Evolutionary conservation across 1,284 basidiomycete species (phyloP).

Genomic region (Cutaneotrichosporon mucoides): DNA sequence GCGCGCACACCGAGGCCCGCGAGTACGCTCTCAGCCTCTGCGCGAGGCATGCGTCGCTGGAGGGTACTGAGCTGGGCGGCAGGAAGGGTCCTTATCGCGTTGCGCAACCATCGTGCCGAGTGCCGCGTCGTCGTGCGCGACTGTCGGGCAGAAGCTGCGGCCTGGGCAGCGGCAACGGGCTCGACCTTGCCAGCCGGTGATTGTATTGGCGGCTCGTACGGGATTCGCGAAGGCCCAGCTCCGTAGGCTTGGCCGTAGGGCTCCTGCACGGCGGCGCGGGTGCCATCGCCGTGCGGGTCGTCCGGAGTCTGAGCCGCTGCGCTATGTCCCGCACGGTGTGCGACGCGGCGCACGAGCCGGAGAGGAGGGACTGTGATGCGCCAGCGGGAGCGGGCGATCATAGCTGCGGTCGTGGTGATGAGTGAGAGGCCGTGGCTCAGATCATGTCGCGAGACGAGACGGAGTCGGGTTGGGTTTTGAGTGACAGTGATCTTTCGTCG

Average conservation of each 20-base stretch:
- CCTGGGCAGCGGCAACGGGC: not conserved
- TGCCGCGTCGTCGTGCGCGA: not conserved
- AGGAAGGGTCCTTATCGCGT: not conserved
- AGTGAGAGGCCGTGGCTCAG: conserved; percentile 1
- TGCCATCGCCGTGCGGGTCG: not conserved
- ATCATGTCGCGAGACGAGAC: not conserved
- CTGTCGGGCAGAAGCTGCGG: not conserved
- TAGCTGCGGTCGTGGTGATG: not conserved
- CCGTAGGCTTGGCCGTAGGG: conserved; percentile 37
- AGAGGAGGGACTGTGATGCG: conserved; percentile 7
- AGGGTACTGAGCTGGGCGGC: no score
- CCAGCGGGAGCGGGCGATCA: conserved; percentile 8
- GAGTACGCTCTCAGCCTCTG: not conserved
- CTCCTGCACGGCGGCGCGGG: conserved; percentile 1
- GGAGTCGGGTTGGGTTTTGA: not conserved
- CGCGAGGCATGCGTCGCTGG: not conserved
- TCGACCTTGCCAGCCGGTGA: not conserved
- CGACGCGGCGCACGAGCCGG: not conserved
- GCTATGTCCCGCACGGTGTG: not conserved
- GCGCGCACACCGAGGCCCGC: not conserved
- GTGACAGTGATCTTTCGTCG: not conserved
- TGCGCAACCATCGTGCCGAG: conserved; percentile 1
- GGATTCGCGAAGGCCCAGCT: conserved; percentile 36
- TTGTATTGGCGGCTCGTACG: conserved; percentile 23
- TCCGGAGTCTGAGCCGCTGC: not conserved